Conservation (phyloP, 208 protist species). For the Novymonas esmeraldas region DNA sequence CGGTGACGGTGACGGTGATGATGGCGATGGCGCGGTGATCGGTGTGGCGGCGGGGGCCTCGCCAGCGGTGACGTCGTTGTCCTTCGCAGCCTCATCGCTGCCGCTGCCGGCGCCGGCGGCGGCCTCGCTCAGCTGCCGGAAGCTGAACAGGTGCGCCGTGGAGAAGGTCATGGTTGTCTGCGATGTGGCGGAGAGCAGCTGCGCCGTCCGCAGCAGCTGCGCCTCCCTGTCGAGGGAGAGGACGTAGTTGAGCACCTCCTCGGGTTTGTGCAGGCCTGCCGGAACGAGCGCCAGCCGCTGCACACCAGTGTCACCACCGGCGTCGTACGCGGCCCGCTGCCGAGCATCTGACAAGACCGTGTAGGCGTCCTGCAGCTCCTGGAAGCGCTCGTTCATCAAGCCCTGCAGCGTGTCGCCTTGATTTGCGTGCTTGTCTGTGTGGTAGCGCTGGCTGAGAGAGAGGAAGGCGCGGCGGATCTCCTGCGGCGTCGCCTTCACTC, state of each 20-base stretch:
- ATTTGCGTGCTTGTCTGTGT: conserved; percentile 83
- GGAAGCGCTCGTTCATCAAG: conserved; percentile 82
- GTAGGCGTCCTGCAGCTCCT: conserved; percentile 83
- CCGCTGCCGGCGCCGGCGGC: neutral
- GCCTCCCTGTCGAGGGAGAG: conserved; percentile 65
- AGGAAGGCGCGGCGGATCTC: conserved; percentile 82
- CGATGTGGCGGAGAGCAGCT: conserved; percentile 63
- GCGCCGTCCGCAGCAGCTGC: conserved; percentile 53
- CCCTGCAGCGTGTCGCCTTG: conserved; percentile 42
- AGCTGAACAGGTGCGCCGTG: conserved; percentile 50
- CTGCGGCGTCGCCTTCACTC: conserved; percentile 46
- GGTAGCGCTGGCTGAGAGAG: conserved; percentile 79
- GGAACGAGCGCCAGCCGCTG: conserved; percentile 69
- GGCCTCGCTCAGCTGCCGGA: neutral
- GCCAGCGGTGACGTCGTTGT: neutral
- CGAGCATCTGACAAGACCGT: conserved; percentile 71
- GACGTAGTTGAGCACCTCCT: conserved; percentile 68
- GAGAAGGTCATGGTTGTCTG: conserved; percentile 55
- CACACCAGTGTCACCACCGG: conserved; percentile 43
- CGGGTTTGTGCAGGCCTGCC: conserved; percentile 23
- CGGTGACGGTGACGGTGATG: too few species aligned
- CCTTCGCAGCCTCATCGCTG: neutral
- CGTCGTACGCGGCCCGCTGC: conserved; percentile 83
- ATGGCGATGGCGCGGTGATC: too few species aligned
- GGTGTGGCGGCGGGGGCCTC: too few species aligned